These are phyloP conservation scores for Pholiota microspora DNA, from an alignment of 768 basidiomycete species.

Conservation along the genomic window DNA sequence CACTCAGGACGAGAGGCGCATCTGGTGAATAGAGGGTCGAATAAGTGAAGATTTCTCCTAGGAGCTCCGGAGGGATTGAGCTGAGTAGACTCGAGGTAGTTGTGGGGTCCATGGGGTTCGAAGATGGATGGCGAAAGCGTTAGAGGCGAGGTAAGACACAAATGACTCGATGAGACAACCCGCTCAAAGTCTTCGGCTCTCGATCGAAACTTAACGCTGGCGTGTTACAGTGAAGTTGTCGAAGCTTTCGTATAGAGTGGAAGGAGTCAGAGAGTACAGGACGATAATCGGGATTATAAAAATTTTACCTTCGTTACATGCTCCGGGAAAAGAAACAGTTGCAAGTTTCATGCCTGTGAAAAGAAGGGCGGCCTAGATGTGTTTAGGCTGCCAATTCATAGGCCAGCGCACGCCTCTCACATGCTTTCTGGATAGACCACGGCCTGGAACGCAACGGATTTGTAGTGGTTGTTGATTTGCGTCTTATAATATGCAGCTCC, in stretches of 20 bases:
- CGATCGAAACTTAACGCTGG: neutral
- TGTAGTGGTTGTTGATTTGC: neutral
- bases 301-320: neutral
- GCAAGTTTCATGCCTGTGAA: neutral
- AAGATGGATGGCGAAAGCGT: neutral
- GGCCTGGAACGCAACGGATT: neutral
- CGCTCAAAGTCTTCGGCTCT: neutral
- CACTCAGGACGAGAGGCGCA: constrained; percentile 30
- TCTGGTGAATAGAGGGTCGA: constrained; percentile 25
- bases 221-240: neutral
- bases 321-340: neutral
- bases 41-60: constrained; percentile 32
- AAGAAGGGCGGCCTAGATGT: neutral
- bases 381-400: neutral
- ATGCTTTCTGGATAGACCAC: neutral
- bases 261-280: neutral
- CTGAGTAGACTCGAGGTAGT: neutral
- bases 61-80: constrained; percentile 30
- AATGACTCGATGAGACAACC: neutral
- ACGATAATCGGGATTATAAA: neutral
- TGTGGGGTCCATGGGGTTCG: neutral
- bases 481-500: too few relatives aligned
- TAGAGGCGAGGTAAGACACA: neutral
- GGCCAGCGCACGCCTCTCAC: neutral
- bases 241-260: neutral